Evolutionary conservation across 371 early-diverging fungal species (phyloP).

Genomic region (Thermomucor indicae-seudaticae): DNA sequence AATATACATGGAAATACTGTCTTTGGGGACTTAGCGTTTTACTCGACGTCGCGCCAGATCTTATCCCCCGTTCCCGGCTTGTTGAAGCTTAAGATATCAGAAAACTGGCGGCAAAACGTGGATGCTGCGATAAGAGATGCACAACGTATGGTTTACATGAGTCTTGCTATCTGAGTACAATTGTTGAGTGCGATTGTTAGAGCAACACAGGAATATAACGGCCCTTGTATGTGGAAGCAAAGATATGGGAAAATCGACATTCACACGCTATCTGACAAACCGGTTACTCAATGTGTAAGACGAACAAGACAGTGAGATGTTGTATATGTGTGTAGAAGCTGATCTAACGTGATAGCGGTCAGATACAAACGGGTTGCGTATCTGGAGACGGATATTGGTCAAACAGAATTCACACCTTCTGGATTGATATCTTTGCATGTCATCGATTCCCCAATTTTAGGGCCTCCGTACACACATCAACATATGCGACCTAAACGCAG

Average conservation of each 20-base stretch:
- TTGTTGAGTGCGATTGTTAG: neutral
- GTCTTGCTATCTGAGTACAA: neutral
- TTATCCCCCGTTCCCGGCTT: neutral
- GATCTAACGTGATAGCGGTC: neutral
- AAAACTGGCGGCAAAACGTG: neutral
- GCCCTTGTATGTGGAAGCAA: conserved; percentile 64
- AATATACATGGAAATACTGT: neutral
- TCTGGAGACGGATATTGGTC: conserved; percentile 82
- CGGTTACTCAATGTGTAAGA: conserved; percentile 58
- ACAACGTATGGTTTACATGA: neutral
- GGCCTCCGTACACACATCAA: conserved; percentile 76
- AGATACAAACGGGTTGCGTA: conserved; percentile 56
- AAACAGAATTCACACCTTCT: conserved; percentile 72
- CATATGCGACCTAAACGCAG: conserved; percentile 49
- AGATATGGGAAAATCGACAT: conserved; percentile 79
- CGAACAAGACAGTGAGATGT: neutral
- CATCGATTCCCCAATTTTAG: conserved; percentile 60
- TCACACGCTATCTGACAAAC: conserved; percentile 63
- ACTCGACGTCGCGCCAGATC: neutral
- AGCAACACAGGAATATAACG: conserved; percentile 29
- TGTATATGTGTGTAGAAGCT: neutral
- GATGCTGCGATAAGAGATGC: neutral
- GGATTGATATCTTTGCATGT: conserved; percentile 72
- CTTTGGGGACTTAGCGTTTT: neutral
- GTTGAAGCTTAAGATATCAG: neutral